Percentiles rank a stretch among this genome's conserved stretches.
phyloP scores from a whole-genome alignment of 2,329 filamentous ascomycete genomes.

The Hirsutella minnesotensis region DNA sequence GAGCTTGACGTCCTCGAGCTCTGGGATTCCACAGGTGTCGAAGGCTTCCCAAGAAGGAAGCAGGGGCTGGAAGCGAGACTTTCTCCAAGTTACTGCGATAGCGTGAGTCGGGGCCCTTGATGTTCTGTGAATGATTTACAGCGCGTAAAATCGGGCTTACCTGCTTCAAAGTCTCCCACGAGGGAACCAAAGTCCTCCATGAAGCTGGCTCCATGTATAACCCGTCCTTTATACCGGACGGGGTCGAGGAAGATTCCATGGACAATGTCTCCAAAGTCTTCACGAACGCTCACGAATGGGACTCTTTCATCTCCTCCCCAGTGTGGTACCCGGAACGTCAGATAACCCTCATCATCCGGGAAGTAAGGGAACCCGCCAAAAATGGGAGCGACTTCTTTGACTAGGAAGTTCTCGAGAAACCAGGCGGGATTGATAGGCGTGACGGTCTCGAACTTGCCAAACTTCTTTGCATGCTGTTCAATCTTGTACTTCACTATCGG shows the following conservation, averaged over 20 bases:
- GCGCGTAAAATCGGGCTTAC: neutral
- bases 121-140: neutral
- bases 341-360: constrained; percentile 17
- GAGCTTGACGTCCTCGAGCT: constrained; percentile 2
- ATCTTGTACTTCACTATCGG: constrained; percentile 9
- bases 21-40: neutral
- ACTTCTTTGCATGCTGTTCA: constrained; percentile 11
- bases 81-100: neutral
- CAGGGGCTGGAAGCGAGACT: neutral
- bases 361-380: constrained; percentile 18
- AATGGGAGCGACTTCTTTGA: constrained; percentile 14
- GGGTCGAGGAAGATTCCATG: too few species aligned
- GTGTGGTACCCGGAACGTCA: constrained; percentile 16
- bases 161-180: neutral
- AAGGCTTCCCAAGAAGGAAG: neutral
- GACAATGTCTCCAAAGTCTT: too few species aligned
- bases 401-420: constrained; percentile 17
- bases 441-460: constrained; percentile 14
- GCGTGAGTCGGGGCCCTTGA: too few species aligned
- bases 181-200: too few species aligned
- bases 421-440: constrained; percentile 17
- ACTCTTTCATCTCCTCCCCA: constrained; percentile 17
- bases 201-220: too few species aligned
- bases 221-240: too few species aligned
- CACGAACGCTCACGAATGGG: constrained; percentile 10